These are phyloP conservation scores for Ophiostoma sp. DNA, from an alignment of 2,329 filamentous ascomycete genomes.

Conservation along the genomic window DNA sequence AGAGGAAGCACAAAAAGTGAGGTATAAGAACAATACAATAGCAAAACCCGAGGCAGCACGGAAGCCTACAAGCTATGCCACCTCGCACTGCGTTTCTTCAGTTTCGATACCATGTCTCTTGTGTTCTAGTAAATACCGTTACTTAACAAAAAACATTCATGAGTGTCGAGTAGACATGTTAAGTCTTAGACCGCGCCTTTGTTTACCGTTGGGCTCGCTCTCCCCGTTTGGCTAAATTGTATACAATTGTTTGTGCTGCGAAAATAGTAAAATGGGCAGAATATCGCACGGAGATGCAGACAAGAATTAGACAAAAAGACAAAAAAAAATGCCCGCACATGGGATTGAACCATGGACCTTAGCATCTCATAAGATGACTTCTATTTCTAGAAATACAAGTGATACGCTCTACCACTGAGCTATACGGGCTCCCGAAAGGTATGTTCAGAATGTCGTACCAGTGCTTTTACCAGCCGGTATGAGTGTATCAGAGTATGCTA, in stretches of 20 bases:
- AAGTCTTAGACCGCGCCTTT: too few relatives aligned
- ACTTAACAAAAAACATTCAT: too few relatives aligned
- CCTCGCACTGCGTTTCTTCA: too few relatives aligned
- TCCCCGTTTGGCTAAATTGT: too few relatives aligned
- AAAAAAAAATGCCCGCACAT: slow-evolving; percentile 19
- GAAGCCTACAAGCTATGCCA: too few relatives aligned
- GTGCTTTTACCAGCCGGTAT: neutral
- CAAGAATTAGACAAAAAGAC: neutral
- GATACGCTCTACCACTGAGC: slow-evolving; percentile 25
- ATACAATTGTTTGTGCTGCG: too few relatives aligned
- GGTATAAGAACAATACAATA: neutral
- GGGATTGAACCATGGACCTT: slow-evolving; percentile 19
- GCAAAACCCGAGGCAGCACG: too few relatives aligned
- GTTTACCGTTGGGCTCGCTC: too few relatives aligned
- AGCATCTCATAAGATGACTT: slow-evolving; percentile 16
- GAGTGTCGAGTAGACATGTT: too few relatives aligned
- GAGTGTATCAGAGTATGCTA: neutral
- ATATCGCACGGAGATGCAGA: neutral
- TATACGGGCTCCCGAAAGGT: slow-evolving; percentile 17
- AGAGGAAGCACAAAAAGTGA: neutral
- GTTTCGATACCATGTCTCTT: too few relatives aligned
- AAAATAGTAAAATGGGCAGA: too few relatives aligned
- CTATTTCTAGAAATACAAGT: slow-evolving; percentile 22
- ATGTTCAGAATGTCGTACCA: neutral
- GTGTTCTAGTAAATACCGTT: too few relatives aligned